Evolutionary conservation across 805 yeast species (phyloP), one percentile per base, ranked within the genome.

Genomic region (Millerozyma miso): DNA sequence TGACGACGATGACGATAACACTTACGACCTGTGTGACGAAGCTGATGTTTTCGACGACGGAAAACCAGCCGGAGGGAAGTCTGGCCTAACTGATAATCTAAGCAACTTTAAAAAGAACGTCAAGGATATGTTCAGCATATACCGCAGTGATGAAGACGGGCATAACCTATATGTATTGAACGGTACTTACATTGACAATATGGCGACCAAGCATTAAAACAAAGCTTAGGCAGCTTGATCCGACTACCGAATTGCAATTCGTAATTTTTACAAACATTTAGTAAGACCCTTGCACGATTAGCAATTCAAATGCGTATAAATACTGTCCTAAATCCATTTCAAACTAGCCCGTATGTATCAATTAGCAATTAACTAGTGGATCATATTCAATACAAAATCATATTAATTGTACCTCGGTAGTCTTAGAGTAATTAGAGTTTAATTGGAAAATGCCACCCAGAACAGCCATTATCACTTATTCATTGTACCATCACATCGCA

Each of bases 401-500:
- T n/a, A n/a, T n/a, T n/a, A n/a, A n/a, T n/a, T n/a, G n/a, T n/a
- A n/a, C n/a, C n/a, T n/a, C n/a, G n/a, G n/a, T n/a, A n/a, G n/a
- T n/a, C n/a, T n/a, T n/a, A n/a, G n/a, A n/a, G n/a, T n/a, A n/a
- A n/a, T n/a, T n/a, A n/a, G n/a, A n/a, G n/a, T n/a, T 8, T 26
- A 6, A 6, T 32, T n/a, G 34, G n/a, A 32, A 6, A 5, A 37
- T 37, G 39, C 33, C 32, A 36, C 65, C 63, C 18, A 62, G 50
- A 51, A 56, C 60, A 32, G 68, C 68, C 13, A 62, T 62, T 40
- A 52, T 62, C 48, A 59, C 58, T 37, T 87, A 85, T 72, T 82
- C 95, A 14, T 69, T 80, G 18, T 86, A 83, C 69, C 88, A 86
- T 45, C 95, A 87, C 64, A 66, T 85, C 50, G 75, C 75, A 46